Base-by-base conservation (phyloP, 2,329 filamentous ascomycete species). In the Cladorrhinum sp. region DNA sequence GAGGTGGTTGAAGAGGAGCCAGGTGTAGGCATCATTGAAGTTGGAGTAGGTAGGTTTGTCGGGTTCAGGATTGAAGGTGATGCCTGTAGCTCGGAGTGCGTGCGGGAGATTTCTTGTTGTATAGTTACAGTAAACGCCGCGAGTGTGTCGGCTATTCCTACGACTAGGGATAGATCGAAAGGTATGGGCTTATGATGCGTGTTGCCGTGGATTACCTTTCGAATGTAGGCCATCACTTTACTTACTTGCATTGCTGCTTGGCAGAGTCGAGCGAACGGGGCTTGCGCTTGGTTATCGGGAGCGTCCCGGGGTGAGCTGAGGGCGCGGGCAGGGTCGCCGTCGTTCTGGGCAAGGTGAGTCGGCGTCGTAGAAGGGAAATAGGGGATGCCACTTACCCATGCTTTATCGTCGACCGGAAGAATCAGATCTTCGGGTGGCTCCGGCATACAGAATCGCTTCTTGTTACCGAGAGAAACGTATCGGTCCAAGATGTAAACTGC, bases 261-360 rank as follows among this genome's bases (percentile, higher is more conserved):
- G 56, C 74, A 76, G 48, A 85, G 75, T 59, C 81, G 78, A 3
- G 80, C 79, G 71, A 82, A 85, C 45, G 82, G 73, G 20, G 77
- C 75, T 58, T 79, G 67, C 8, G 78, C 66, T 8, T 81, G 78
- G 25, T 75, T 74, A 61, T 81, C 71, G 16, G 82, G 73, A 2
- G 77, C 75, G 58, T 71, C 64, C 13, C 77, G 74, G 50, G 72
- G 62, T 23, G 61, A 64, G 48, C 73, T 69, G 20, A 67, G 57
- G 4, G 67, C 68, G 41, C 65, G 63, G 18, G 66, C 61, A 55
- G 74, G 70, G 52, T 76, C 71, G 50, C 75, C 76, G 18, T 70
- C 62, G 57, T 78, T 76, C 74, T 76, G 59, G 22, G 18, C 16
- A 20, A 24, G 22, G 16, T 22, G 16, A 51, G 22, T 24, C 9